These are phyloP conservation scores for Bipolaris sorokiniana DNA, from an alignment of 2,329 filamentous ascomycete genomes.

Conservation along the genomic window DNA sequence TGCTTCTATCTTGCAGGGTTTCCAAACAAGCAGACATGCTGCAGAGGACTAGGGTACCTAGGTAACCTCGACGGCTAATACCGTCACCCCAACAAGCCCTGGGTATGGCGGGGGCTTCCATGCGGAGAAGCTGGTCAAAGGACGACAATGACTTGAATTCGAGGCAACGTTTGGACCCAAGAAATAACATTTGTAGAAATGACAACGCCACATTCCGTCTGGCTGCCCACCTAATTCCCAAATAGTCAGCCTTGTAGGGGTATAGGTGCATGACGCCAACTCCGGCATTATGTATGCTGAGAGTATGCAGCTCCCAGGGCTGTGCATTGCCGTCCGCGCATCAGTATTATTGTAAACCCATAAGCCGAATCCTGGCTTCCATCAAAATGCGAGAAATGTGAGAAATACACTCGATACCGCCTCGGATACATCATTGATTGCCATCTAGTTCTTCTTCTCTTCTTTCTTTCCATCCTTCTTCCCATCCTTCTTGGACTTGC, in stretches of 20 bases:
- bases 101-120: not conserved
- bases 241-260: slow-evolving; percentile 9
- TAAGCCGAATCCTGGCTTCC: slow-evolving; percentile 12
- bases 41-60: not conserved
- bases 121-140: not conserved
- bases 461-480: slow-evolving; percentile 16
- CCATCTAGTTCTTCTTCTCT: slow-evolving; percentile 22
- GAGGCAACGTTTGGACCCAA: not conserved
- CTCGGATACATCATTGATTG: not conserved
- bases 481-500: slow-evolving; percentile 36
- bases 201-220: slow-evolving; percentile 2
- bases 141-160: not conserved
- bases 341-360: slow-evolving; percentile 21
- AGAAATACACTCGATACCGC: slow-evolving; percentile 11
- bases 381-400: slow-evolving; percentile 17
- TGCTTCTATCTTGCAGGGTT: not conserved
- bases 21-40: not conserved
- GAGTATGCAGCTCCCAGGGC: slow-evolving; percentile 11
- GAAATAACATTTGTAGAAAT: slow-evolving; percentile 1
- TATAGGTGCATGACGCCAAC: slow-evolving; percentile 10
- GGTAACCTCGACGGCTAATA: not conserved
- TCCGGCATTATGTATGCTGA: slow-evolving; percentile 15
- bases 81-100: not conserved
- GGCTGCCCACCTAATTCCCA: slow-evolving; percentile 1
- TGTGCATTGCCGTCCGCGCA: slow-evolving; percentile 13